phyloP scores from a whole-genome alignment of 2,329 filamentous ascomycete genomes.

The Pseudogymnoascus sp. region DNA sequence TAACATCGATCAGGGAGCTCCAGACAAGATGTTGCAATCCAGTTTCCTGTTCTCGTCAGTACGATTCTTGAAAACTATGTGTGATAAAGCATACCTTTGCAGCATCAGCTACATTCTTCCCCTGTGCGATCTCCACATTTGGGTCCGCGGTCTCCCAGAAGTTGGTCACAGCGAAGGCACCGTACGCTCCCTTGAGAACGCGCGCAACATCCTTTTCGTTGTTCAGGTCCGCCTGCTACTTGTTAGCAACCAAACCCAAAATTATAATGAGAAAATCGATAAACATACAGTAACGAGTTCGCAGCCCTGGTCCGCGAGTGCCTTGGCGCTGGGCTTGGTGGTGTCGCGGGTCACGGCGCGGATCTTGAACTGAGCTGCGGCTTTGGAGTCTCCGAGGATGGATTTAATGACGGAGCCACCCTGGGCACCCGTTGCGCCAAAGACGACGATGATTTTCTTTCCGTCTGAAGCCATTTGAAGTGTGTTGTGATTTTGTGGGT shows the following conservation, averaged over 20 bases:
- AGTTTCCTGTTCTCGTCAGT: constrained; percentile 26
- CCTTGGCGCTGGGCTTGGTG: constrained; percentile 34
- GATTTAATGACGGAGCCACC: constrained; percentile 46
- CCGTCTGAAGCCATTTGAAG: neutral
- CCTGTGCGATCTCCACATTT: constrained; percentile 38
- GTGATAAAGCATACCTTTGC: constrained; percentile 31
- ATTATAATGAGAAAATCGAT: neutral
- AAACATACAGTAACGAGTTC: constrained; percentile 36
- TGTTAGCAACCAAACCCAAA: neutral
- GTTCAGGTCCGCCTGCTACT: constrained; percentile 34
- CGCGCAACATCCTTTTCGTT: constrained; percentile 33
- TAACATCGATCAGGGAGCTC: constrained; percentile 37
- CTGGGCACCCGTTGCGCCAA: constrained; percentile 44
- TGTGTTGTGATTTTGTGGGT: neutral
- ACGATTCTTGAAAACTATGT: neutral
- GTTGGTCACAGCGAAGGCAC: constrained; percentile 28
- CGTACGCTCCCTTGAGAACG: constrained; percentile 27
- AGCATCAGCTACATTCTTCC: constrained; percentile 41
- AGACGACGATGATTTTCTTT: constrained; percentile 37
- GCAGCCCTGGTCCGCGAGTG: constrained; percentile 35
- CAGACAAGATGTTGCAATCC: constrained; percentile 41
- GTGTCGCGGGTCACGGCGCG: constrained; percentile 42
- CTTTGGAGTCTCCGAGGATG: constrained; percentile 41
- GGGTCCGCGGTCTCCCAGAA: constrained; percentile 32
- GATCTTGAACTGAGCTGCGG: constrained; percentile 36